Conservation (phyloP, 2,329 filamentous ascomycete species). For the Aspergillus pseudoglaucus region DNA sequence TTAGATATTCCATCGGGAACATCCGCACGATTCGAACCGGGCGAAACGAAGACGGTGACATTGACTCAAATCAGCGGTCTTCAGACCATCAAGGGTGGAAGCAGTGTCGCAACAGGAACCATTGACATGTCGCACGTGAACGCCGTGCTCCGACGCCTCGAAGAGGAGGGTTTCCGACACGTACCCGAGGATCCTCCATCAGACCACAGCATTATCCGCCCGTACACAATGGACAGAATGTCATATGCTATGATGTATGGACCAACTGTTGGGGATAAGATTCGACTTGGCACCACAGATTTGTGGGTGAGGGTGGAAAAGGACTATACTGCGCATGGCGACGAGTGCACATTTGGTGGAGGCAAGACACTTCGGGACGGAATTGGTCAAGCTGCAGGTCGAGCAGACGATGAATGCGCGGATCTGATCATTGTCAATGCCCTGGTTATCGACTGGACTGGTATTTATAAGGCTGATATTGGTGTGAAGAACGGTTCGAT, state of each 20-base stretch:
- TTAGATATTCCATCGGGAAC: constrained; percentile 83
- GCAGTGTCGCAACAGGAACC: constrained; percentile 62
- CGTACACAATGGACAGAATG: constrained; percentile 62
- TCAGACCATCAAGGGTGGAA: constrained; percentile 72
- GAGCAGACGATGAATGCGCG: constrained; percentile 61
- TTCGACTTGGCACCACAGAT: constrained; percentile 71
- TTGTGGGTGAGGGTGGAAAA: constrained; percentile 82
- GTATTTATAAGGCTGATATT: constrained; percentile 91
- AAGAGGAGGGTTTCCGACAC: constrained; percentile 68
- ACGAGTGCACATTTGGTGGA: constrained; percentile 87
- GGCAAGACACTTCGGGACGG: constrained; percentile 86
- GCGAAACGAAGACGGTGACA: constrained; percentile 77
- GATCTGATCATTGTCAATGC: constrained; percentile 83
- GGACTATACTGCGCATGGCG: constrained; percentile 73
- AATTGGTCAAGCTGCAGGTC: constrained; percentile 80
- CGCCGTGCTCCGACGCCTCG: constrained; percentile 59
- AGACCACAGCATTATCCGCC: constrained; percentile 49
- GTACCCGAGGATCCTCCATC: constrained; percentile 52
- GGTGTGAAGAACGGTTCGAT: constrained; percentile 82
- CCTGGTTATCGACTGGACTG: constrained; percentile 76
- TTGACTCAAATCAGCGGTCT: constrained; percentile 77
- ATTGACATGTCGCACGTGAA: constrained; percentile 58
- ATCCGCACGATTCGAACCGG: constrained; percentile 82
- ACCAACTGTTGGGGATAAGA: constrained; percentile 72
- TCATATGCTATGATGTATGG: constrained; percentile 82